Evolutionary conservation across 495 filamentous ascomycete species (phyloP).

Genomic region (Cercophora sp.): DNA sequence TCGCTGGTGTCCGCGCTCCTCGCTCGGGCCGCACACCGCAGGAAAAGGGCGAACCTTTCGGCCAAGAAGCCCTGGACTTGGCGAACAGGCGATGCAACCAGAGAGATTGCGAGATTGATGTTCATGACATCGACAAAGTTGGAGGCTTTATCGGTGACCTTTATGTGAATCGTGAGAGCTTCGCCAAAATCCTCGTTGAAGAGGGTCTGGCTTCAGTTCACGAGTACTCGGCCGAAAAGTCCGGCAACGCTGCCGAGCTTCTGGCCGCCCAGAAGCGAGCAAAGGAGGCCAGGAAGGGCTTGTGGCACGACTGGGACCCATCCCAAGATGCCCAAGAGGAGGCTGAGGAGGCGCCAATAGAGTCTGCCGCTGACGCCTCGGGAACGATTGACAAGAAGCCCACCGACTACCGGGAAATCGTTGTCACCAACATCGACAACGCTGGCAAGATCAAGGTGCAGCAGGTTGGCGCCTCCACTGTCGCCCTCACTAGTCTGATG

Average conservation of each 20-base stretch:
- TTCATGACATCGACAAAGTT: slow-evolving; percentile 91
- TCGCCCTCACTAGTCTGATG: slow-evolving; percentile 81
- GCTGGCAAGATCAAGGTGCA: slow-evolving; percentile 80
- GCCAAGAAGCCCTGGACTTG: slow-evolving; percentile 88
- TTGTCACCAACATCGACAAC: slow-evolving; percentile 82
- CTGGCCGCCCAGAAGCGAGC: slow-evolving; percentile 81
- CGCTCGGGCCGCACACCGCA: slow-evolving; percentile 75
- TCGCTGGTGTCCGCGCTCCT: slow-evolving; percentile 91
- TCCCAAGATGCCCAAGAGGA: slow-evolving; percentile 64
- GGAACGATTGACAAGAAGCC: slow-evolving; percentile 51
- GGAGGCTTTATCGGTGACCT: slow-evolving; percentile 96
- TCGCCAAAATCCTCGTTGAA: slow-evolving; percentile 89
- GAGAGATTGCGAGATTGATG: slow-evolving; percentile 93
- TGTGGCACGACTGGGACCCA: slow-evolving; percentile 95
- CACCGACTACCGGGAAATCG: slow-evolving; percentile 87
- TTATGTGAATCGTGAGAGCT: slow-evolving; percentile 92
- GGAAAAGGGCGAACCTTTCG: slow-evolving; percentile 89
- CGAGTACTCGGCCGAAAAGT: slow-evolving; percentile 91
- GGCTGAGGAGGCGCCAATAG: slow-evolving; percentile 45
- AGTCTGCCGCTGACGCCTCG: slow-evolving; percentile 44
- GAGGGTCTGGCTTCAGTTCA: slow-evolving; percentile 91
- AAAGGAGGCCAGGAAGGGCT: slow-evolving; percentile 77
- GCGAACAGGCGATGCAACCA: slow-evolving; percentile 85
- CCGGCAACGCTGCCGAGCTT: slow-evolving; percentile 82
- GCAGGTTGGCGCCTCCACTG: slow-evolving; percentile 75